These are phyloP conservation scores for Plectosphaerella plurivora DNA, from an alignment of 2,329 filamentous ascomycete species.

Conservation along the genomic window DNA sequence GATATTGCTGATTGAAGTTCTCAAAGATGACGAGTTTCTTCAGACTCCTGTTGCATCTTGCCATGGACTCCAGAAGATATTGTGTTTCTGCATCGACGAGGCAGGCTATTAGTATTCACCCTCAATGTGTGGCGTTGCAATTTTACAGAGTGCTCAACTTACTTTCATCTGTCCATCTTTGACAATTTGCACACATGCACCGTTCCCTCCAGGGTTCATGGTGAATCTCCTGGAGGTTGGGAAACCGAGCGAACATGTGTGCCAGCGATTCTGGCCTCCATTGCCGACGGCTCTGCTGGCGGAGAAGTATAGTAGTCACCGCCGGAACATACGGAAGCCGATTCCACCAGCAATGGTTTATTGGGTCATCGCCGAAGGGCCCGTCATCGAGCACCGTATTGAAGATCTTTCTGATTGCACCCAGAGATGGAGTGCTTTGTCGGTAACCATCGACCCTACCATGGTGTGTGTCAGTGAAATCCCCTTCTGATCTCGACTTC, in stretches of 20 bases:
- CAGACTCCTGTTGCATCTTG: slow-evolving; percentile 5
- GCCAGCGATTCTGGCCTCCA: slow-evolving; percentile 21
- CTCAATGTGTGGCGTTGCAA: too few species aligned
- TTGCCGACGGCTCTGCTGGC: slow-evolving; percentile 24
- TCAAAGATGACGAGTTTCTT: slow-evolving; percentile 22
- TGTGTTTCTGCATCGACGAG: too few species aligned
- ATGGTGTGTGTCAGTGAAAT: slow-evolving; percentile 12
- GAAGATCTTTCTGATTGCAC: slow-evolving; percentile 17
- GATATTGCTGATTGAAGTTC: slow-evolving; percentile 25
- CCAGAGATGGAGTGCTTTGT: slow-evolving; percentile 6
- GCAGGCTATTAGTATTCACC: too few species aligned
- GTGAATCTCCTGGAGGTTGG: slow-evolving; percentile 22
- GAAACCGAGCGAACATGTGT: slow-evolving; percentile 22
- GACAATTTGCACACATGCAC: slow-evolving; percentile 6
- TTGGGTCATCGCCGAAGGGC: slow-evolving; percentile 16
- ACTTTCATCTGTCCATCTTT: too few species aligned
- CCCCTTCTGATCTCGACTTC: background rate
- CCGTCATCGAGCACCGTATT: slow-evolving; percentile 13
- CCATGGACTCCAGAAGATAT: slow-evolving; percentile 4
- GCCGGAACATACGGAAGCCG: slow-evolving; percentile 19
- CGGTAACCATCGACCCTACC: slow-evolving; percentile 15
- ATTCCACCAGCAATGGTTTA: too few species aligned
- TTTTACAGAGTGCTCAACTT: slow-evolving; percentile 15
- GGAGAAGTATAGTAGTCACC: slow-evolving; percentile 23
- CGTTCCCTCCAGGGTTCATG: slow-evolving; percentile 27